These are phyloP conservation scores for Dothidotthia symphoricarpi DNA, from an alignment of 2,329 filamentous ascomycete species.

Conservation along the genomic window DNA sequence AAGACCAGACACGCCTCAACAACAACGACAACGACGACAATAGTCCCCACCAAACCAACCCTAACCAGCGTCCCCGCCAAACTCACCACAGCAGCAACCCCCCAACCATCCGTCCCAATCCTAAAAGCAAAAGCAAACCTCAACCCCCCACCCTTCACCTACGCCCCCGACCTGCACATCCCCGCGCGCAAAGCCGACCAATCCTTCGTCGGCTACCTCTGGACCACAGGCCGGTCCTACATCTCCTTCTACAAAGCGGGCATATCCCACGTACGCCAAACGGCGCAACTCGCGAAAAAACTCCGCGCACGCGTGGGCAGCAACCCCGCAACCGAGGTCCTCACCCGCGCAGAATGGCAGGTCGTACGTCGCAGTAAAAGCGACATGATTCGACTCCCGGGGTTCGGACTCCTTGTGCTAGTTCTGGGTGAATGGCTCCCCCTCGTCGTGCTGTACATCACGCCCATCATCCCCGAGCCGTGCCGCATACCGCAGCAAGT, in stretches of 20 bases:
- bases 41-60: neutral
- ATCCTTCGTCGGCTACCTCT: constrained; percentile 54
- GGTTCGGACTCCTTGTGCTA: constrained; percentile 73
- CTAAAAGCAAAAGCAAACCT: constrained; percentile 39
- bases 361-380: constrained; percentile 65
- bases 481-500: constrained; percentile 81
- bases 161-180: constrained; percentile 66
- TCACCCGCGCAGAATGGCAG: constrained; percentile 68
- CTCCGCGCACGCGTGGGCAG: constrained; percentile 44
- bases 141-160: constrained; percentile 72
- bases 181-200: constrained; percentile 55
- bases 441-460: constrained; percentile 69
- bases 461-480: constrained; percentile 71
- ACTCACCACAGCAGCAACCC: constrained; percentile 1
- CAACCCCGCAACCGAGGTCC: constrained; percentile 10
- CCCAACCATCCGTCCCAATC: constrained; percentile 5
- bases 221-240: constrained; percentile 70
- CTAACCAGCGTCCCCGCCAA: constrained; percentile 6
- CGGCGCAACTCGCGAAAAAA: constrained; percentile 51
- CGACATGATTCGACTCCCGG: constrained; percentile 74
- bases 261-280: constrained; percentile 69
- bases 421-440: constrained; percentile 86
- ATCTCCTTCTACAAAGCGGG: constrained; percentile 84
- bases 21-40: neutral
- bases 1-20: constrained; percentile 2